Base-by-base conservation (phyloP, 2,329 filamentous ascomycete genomes). In the Cladosporium sp. region DNA sequence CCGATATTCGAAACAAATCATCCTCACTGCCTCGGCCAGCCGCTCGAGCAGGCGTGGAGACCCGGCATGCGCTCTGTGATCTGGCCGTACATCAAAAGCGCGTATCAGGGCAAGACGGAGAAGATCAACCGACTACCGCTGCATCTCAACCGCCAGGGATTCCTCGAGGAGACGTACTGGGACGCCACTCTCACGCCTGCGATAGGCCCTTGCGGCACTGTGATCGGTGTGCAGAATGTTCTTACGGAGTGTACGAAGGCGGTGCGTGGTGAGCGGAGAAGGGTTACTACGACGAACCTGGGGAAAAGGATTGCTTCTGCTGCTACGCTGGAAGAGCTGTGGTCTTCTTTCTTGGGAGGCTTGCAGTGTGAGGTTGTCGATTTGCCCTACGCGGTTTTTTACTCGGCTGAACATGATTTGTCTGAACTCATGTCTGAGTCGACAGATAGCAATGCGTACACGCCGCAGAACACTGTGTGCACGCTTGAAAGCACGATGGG, bases 1-100 rank as follows among this genome's bases (percentile, higher is more conserved):
- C 54, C 64, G 19, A 52, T 67, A 6, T 55, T 66, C 5, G 64
- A 61, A 2, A 42, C 41, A 0, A 53, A 62, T 8, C 68, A 71
- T 42, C 58, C 60, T 15, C 30, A 48, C 3, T 29, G 8, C 5
- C 20, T 55, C n/a, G 13, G 22, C 11, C 40, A 41, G 7, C 32
- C 52, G 6, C 48, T 58, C 15, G 53, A 54, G 11, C 24, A 52
- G 7, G 51, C 45, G 19, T 51, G 49, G 32, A 15, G 43, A n/a
- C 58, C 56, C 9, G 47, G 47, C 11, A 43, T 43, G 40, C 30
- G 22, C 22, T 34, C 38, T 12, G 19, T 40, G 9, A 40, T 47
- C 15, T 47, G 44, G 44, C 44, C 34, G 4, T 43, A 37, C 19
- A 37, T 43, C 13, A 11, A 15, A 15, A 50, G 32, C n/a, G 32